phyloP scores from a whole-genome alignment of 2,329 filamentous ascomycete genomes.

The Colletotrichum spinosum region DNA sequence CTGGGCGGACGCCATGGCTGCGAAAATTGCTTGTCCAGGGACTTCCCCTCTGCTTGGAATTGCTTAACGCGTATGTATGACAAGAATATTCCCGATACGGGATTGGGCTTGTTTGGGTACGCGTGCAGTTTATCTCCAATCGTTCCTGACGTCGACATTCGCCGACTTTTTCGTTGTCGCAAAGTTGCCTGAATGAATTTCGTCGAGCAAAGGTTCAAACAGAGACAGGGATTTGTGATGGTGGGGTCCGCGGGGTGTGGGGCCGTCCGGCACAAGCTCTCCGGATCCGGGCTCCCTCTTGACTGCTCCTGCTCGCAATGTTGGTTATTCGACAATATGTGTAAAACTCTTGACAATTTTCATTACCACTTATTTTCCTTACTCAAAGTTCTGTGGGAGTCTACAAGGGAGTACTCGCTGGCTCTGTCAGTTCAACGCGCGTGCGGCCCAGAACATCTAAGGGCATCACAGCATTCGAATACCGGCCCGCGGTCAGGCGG shows the following conservation, averaged over 20 bases:
- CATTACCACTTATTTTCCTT: neutral
- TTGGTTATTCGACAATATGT: constrained; percentile 6
- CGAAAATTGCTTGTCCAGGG: neutral
- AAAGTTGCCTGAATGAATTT: constrained; percentile 31
- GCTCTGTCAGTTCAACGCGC: too few relatives aligned
- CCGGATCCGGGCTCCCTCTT: constrained; percentile 19
- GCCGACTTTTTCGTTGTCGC: constrained; percentile 22
- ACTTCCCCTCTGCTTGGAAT: too few relatives aligned
- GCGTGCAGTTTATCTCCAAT: neutral
- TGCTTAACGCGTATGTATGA: too few relatives aligned
- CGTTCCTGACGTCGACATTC: neutral
- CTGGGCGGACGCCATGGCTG: constrained; percentile 53
- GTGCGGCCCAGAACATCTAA: too few relatives aligned
- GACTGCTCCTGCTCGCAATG: neutral
- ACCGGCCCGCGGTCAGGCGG: too few relatives aligned
- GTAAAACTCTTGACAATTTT: neutral
- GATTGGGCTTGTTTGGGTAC: too few relatives aligned
- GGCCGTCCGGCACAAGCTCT: constrained; percentile 32
- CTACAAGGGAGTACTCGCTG: too few relatives aligned
- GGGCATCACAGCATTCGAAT: too few relatives aligned
- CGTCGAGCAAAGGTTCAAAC: constrained; percentile 18
- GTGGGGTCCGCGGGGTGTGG: constrained; percentile 37
- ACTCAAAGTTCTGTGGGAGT: neutral
- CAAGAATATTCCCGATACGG: too few relatives aligned
- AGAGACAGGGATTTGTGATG: constrained; percentile 29